These are phyloP conservation scores for Venturia nashicola DNA, from an alignment of 2,329 filamentous ascomycete species.

Conservation along the genomic window DNA sequence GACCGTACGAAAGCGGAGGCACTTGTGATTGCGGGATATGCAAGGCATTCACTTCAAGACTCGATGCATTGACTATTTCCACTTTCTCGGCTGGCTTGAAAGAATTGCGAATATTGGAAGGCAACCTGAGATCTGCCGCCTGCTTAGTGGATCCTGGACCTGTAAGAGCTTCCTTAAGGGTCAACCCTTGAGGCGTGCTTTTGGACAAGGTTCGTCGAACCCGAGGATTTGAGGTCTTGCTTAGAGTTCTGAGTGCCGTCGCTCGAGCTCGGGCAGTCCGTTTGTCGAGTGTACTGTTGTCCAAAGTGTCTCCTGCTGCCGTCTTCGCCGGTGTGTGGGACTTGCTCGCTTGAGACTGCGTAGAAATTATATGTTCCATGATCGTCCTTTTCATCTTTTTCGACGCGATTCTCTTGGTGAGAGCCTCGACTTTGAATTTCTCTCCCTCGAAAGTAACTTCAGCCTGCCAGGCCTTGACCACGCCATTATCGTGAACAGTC, in stretches of 20 bases:
- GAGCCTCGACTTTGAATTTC: background rate
- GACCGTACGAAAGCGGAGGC: conserved; percentile 49
- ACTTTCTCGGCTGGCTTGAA: background rate
- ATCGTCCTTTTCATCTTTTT: background rate
- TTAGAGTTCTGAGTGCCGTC: no score
- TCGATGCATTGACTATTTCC: background rate
- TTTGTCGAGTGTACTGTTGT: no score
- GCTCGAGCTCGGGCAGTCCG: no score
- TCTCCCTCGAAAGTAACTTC: background rate
- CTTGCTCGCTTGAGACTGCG: background rate
- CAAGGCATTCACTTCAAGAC: background rate
- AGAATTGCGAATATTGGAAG: background rate
- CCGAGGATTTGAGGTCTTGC: no score
- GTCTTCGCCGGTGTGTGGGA: background rate
- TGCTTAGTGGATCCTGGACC: background rate
- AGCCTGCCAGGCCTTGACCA: background rate
- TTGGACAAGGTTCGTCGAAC: no score
- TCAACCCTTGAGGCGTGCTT: background rate
- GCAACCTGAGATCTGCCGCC: background rate
- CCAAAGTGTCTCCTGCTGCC: background rate
- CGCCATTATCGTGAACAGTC: background rate
- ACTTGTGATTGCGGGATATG: conserved; percentile 2
- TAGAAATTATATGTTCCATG: background rate
- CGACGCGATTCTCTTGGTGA: background rate
- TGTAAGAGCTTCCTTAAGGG: background rate